A percentile compares a stretch with the other conserved stretches of the same genome.
Conservation (phyloP, 345 rosid genomes). For the Hibiscus syriacus region DNA sequence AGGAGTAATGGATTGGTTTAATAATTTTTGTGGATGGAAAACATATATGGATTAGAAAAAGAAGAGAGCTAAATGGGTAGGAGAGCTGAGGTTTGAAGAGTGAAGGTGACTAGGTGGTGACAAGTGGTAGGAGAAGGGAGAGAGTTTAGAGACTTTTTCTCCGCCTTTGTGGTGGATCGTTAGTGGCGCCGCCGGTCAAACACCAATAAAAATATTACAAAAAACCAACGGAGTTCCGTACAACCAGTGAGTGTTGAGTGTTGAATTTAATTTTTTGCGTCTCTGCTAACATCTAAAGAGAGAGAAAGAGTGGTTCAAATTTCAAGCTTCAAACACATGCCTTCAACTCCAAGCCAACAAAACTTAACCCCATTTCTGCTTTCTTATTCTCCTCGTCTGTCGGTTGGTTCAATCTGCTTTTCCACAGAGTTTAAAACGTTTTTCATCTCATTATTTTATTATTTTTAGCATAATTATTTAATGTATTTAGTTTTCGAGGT, state of each 20-base stretch:
- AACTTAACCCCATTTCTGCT: conserved; percentile 29
- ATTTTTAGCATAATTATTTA: too few relatives aligned
- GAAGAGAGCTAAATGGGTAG: conserved; percentile 6
- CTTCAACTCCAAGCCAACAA: conserved; percentile 72
- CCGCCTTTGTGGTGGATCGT: conserved; percentile 17
- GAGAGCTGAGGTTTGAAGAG: conserved; percentile 4
- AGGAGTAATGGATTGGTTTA: conserved; percentile 32
- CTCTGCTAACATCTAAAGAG: background rate
- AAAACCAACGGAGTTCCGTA: conserved; percentile 32
- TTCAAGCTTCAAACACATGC: conserved; percentile 45
- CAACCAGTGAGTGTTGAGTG: conserved; percentile 10
- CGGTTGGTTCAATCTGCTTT: conserved; percentile 49
- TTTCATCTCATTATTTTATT: too few relatives aligned
- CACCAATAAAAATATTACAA: background rate
- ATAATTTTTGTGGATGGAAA: conserved; percentile 15
- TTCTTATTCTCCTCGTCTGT: conserved; percentile 42
- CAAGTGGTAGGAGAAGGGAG: conserved; percentile 45
- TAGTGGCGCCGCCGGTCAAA: conserved; percentile 48
- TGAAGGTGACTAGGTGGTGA: conserved; percentile 24
- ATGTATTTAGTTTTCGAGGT: too few relatives aligned
- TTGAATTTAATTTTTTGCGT: background rate
- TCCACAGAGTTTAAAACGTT: conserved; percentile 35
- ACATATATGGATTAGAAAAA: background rate
- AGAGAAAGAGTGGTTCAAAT: conserved; percentile 34
- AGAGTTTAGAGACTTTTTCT: conserved; percentile 50